Conservation (phyloP, 108 stramenopile genomes). For the Stephanodiscus triporus region DNA sequence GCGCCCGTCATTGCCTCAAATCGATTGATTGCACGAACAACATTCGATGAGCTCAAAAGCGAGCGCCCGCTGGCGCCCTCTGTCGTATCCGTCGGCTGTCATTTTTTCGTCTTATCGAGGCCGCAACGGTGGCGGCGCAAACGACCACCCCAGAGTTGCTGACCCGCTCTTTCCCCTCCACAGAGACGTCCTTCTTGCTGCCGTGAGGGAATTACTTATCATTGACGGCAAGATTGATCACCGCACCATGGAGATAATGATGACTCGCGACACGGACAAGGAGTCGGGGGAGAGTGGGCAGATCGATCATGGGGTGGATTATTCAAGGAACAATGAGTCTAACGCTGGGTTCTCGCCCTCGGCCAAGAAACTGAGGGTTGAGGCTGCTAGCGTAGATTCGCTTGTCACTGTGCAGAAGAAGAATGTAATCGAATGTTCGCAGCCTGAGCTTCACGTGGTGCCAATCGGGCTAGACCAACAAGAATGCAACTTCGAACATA, state of each 20-base stretch:
- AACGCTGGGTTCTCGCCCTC: background rate
- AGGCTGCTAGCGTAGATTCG: slow-evolving; percentile 17
- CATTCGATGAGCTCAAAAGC: background rate
- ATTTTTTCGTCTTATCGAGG: slow-evolving; percentile 25
- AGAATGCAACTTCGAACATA: slow-evolving; percentile 7
- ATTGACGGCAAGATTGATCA: slow-evolving; percentile 49
- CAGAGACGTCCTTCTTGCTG: slow-evolving; percentile 47
- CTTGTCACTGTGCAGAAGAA: slow-evolving; percentile 6
- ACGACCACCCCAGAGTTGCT: slow-evolving; percentile 3
- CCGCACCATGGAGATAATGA: slow-evolving; percentile 31
- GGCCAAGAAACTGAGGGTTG: slow-evolving; percentile 11
- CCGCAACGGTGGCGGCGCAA: background rate
- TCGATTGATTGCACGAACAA: background rate
- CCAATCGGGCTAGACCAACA: background rate
- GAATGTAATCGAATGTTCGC: background rate
- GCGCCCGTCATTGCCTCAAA: background rate
- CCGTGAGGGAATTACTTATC: slow-evolving; percentile 50
- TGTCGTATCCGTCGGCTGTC: slow-evolving; percentile 39
- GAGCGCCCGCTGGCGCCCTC: slow-evolving; percentile 25
- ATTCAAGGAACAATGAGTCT: slow-evolving; percentile 11
- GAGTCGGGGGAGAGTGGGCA: background rate
- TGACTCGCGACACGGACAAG: background rate
- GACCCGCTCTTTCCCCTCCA: slow-evolving; percentile 59
- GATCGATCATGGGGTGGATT: background rate
- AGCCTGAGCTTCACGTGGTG: slow-evolving; percentile 17